Evolutionary conservation across 352 stramenopile genomes (phyloP).

Genomic region (Phytophthora europaea): DNA sequence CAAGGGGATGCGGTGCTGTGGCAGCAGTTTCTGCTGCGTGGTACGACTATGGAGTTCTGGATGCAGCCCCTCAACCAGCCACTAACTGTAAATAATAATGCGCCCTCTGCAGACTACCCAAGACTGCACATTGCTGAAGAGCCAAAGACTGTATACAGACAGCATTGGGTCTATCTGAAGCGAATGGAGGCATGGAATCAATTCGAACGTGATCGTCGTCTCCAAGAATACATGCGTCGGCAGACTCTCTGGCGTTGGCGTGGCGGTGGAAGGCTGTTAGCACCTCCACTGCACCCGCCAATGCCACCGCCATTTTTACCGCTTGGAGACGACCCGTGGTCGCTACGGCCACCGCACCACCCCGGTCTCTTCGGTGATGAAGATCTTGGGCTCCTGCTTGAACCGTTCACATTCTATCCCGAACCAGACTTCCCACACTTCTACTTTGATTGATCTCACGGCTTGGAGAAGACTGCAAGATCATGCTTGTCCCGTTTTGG

Average conservation of each 20-base stretch:
- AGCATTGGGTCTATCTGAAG: conserved; percentile 23
- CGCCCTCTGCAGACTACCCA: neutral
- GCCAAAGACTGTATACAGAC: conserved; percentile 34
- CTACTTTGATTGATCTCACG: conserved; percentile 8
- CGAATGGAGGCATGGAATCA: conserved; percentile 26
- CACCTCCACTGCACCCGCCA: conserved; percentile 17
- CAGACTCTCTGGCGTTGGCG: conserved; percentile 26
- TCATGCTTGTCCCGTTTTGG: conserved; percentile 23
- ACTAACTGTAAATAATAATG: neutral
- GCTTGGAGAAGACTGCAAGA: conserved; percentile 1
- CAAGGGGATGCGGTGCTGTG: conserved; percentile 38
- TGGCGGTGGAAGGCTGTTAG: conserved; percentile 13
- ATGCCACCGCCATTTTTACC: conserved; percentile 33
- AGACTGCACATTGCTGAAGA: neutral
- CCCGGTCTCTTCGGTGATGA: conserved; percentile 24
- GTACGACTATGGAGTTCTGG: conserved; percentile 17
- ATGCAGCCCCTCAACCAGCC: neutral
- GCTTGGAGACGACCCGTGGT: conserved; percentile 17
- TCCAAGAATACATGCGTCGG: conserved; percentile 11
- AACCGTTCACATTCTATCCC: conserved; percentile 26
- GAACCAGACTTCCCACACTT: conserved; percentile 20
- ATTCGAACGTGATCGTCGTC: conserved; percentile 9
- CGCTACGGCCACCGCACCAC: conserved; percentile 15
- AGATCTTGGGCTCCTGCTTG: conserved; percentile 17
- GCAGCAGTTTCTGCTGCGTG: conserved; percentile 39